Base-by-base conservation (phyloP, 192 early-diverging fungal genomes). In the Lobosporangium transversale region DNA sequence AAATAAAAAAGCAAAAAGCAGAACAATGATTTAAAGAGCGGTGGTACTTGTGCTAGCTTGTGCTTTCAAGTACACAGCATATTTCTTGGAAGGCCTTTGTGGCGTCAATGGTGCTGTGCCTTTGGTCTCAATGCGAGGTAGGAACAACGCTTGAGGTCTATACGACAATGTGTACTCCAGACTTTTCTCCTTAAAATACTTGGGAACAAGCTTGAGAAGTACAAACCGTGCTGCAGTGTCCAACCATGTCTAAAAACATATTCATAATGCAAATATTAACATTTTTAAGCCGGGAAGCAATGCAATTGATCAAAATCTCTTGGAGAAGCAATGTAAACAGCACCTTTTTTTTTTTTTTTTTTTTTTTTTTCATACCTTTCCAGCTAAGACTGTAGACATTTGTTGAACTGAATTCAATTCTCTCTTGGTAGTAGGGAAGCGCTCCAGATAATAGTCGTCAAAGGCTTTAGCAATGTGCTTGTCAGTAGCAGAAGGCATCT, bases 121-220 rank as follows among this genome's bases (percentile, higher is more conserved):
- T 30, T 14, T 30, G 31, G 56, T 33, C n/a, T 61, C 52, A 27
- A 70, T 47, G 4, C 58, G 42, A 15, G 68, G 68, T 15, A 70
- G 15, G 52, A 70, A 70, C 14, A 37, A 11, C 2, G 58, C 58
- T 20, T 68, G 58, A 33, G 66, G 66, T 53, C 57, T 36, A 43
- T 68, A 68, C 17, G 47, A 44, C 33, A 43, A 26, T 2, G 49
- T 54, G 51, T 69, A 69, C 23, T 69, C 67, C 2, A 32, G 36
- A 36, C 56, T 59, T 23, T 59, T 59, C 20, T 69, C 68, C 45
- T 70, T 70, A 27, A 70, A 70, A 53, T 70, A 70, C 45, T 61
- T 70, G 31, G 68, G 68, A 11, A 62, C 58, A 17, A 62, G 15
- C 35, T 70, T 70, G 37, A 70, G 30, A 2, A 70, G 30, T 30